Evolutionary conservation across 257 asterid species (phyloP), one percentile per base, ranked within the genome.

Genomic region (Ehretia macrophylla): DNA sequence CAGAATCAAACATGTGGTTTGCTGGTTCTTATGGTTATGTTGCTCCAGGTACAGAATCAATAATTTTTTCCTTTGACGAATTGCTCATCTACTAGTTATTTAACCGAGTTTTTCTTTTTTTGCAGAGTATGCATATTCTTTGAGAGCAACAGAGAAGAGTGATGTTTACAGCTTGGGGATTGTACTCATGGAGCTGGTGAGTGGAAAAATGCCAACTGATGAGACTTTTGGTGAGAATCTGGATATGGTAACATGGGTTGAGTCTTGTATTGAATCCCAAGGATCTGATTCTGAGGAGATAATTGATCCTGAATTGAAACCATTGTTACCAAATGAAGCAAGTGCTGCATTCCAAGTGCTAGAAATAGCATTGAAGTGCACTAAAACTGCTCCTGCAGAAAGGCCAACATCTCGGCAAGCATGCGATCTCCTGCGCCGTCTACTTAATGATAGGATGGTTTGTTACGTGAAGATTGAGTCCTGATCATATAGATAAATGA

Each of bases 101-200:
- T 35, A 27, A 21, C 22, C 32, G 27, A 17, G 19, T 14, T 8
- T 18, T n/a, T n/a, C n/a, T n/a, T n/a, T 49, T 42, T 42, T 71
- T 68, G 77, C 84, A 91, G 98, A 91, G 68, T 91, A 85, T 59
- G 96, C 94, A 5, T 87, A 87, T 59, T 91, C 98, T 20, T 55
- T 82, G 74, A 91, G 79, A 62, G 94, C 98, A 5, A 80, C 90
- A 0, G 98, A 91, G 66, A 91, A 84, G 58, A 85, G 95, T 39
- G 98, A 91, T 59, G 95, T 88, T 13, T 91, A 91, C 82, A 91
- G 98, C 86, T 84, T 88, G 90, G 98, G 96, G 10, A 84, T 91
- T 50, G 98, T 91, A 83, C 85, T 91, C 1, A 79, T 88, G 92
- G 98, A 91, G 85, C 79, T 91, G 8, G 87, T 91, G 46, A 80